Base-by-base conservation (phyloP, 225 moss, liverwort and hornwort species). In the Asterella californica region DNA sequence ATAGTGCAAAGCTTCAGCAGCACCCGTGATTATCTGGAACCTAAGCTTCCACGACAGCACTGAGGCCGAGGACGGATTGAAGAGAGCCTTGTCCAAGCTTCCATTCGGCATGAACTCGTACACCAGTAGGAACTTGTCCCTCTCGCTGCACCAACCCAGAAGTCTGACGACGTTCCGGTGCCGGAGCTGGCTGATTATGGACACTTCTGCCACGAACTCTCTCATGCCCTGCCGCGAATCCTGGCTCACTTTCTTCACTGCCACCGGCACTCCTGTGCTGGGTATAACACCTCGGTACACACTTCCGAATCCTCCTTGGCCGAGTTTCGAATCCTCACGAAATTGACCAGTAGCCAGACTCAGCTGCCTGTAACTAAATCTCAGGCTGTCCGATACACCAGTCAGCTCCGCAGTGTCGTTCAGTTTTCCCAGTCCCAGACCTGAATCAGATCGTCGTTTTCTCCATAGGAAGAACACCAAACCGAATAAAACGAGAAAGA, bases 331-430 rank as follows among this genome's bases (percentile, higher is more conserved):
- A 62, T 81, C 68, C 17, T 92, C 83, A 30, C 83, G 84, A 77
- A 92, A 92, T 0, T 80, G 81, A 45, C 86, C 85, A 0, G 92
- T 90, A 0, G 92, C 92, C 17, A 45, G 66, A 29, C 86, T 88
- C 18, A 90, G 84, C 77, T 89, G 85, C 46, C 89, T 89, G 88
- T 89, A 92, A 0, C 55, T 82, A 76, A 79, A 85, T 87, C 89
- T 60, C 85, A 88, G 0, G 29, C 14, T 36, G 37, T 70, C 27
- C 22, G 34, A 17, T 9, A 29, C 21, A 15, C 38, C 18, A 14
- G 14, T 36, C 38, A 1, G 36, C 36, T 38, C 42, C 70, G 8
- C 70, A 22, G 32, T 24, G 18, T 24, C 42, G 3, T 57, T n/a
- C 30, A 12, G 32, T 8, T n/a, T 10, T 15, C 27, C 32, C n/a